Evolutionary conservation across 2,329 filamentous ascomycete species (phyloP), one percentile per base, ranked within the genome.

Genomic region (Aspergillus bombycis): DNA sequence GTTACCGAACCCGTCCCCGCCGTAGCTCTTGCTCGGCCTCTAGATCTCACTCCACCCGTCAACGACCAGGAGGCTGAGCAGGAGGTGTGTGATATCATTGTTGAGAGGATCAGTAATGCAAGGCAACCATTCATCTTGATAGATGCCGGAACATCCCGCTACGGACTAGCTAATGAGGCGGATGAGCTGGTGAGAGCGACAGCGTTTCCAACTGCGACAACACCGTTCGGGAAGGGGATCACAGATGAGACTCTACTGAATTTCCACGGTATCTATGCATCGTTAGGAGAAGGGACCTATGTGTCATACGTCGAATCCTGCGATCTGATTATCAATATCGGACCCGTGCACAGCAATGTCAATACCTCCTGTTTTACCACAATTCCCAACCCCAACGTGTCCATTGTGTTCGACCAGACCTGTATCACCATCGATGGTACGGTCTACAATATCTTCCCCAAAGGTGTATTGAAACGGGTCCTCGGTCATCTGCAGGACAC

Each of bases 391-490:
- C 88, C 92, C 71, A 85, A 94, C 58, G 89, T 89, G 65, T 91
- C 90, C 2, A 92, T 97, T 71, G 90, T 94, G 69, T 89, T 97
- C 72, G 91, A 95, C 79, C 91, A 88, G 74, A 88, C 86, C 64
- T 86, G 88, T 68, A 88, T 91, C 71, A 86, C 86, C 59, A 91
- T 96, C 50, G 85, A 89, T 58, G 93, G 92, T 77, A 91, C 91
- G 0, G 88, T 91, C 68, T 96, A 94, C 74, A 90, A 91, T 0
- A 88, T 89, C 55, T 85, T 95, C 9, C 85, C 88, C 64, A 94
- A 38, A 16, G 23, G 45, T 16, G 23, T 16, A 7, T 48, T 48
- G 4, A 48, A 5, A 48, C 12, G 45, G 21, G 45, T 48, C 8
- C 21, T 48, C 12, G 21, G 28, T 7, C 21, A 12, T 7, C 45